A percentile compares a stretch with the other conserved stretches of the same genome.
Evolutionary conservation across 495 filamentous ascomycete species (phyloP).

Genomic region (Aeminium ludgeri): DNA sequence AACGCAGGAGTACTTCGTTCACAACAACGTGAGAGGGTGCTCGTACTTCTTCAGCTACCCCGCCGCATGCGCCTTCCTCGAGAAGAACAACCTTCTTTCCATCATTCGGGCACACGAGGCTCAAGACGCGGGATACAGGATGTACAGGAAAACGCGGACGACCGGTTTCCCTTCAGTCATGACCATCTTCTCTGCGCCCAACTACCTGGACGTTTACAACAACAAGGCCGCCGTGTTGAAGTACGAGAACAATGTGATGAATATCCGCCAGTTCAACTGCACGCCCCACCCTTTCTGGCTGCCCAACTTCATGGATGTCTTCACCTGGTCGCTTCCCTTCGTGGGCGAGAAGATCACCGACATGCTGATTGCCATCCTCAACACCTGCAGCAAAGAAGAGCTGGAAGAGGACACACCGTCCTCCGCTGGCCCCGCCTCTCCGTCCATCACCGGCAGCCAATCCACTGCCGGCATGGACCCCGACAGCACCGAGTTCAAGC

Average conservation of each 20-base stretch:
- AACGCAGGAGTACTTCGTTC: slow-evolving; percentile 87
- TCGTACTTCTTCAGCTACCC: slow-evolving; percentile 99
- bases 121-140: slow-evolving; percentile 94
- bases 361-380: slow-evolving; percentile 97
- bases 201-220: slow-evolving; percentile 99
- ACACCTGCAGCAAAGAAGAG: slow-evolving; percentile 95
- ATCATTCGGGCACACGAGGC: slow-evolving; percentile 98
- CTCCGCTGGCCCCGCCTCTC: slow-evolving; percentile 41
- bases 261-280: slow-evolving; percentile 98
- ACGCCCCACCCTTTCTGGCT: slow-evolving; percentile 98
- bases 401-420: slow-evolving; percentile 62
- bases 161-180: slow-evolving; percentile 98
- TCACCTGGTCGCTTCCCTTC: slow-evolving; percentile 97
- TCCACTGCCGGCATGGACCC: slow-evolving; percentile 38
- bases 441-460: slow-evolving; percentile 29
- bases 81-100: slow-evolving; percentile 96
- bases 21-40: slow-evolving; percentile 96
- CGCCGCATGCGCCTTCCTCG: slow-evolving; percentile 91
- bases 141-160: slow-evolving; percentile 96
- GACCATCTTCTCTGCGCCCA: slow-evolving; percentile 98
- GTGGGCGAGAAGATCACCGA: slow-evolving; percentile 99
- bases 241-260: slow-evolving; percentile 99
- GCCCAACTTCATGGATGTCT: slow-evolving; percentile 97
- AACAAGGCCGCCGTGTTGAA: slow-evolving; percentile 98
- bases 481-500: slow-evolving; percentile 78